Base-by-base conservation (phyloP, 352 stramenopile genomes). In the Globisporangium solare region DNA sequence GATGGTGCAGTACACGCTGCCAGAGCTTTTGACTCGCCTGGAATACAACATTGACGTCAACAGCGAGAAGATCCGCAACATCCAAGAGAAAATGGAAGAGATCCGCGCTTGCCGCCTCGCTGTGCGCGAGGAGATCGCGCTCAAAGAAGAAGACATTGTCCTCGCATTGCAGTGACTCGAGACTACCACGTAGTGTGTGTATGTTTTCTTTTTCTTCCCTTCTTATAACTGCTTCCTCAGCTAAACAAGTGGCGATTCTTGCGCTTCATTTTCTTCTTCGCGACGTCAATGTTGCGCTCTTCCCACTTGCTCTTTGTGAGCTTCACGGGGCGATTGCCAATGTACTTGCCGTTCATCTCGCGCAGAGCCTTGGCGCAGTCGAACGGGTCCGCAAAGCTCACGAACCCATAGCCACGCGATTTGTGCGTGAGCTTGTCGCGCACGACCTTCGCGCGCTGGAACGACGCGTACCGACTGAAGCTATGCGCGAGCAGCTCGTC, bases 271-370 rank as follows among this genome's bases (percentile, higher is more conserved):
- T 97, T 96, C 70, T 95, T 93, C 45, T 73, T 83, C 37, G 94
- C 87, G 12, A 92, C 76, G 63, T 96, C 91, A 41, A 95, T 86
- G 64, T 98, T 95, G 51, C 92, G 84, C 41, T 98, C 94, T 66
- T 98, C 84, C 92, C 92, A 98, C 67, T 97, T 96, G 76, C 89
- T 97, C 51, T 97, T 90, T 66, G 89, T 96, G 32, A 99, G 82
- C 67, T 98, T 96, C 32, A 98, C 97, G 0, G 93, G 95, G 12
- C 95, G 80, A 27, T 92, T 94, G 35, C 91, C 92, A 64, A 98
- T 92, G 79, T 97, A 98, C 63, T 96, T 97, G 56, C 96, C 92
- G 74, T 98, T 97, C 91, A 97, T 98, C 73, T 99, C 94, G 32
- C 95, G 74, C 61, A 98, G 79, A 8, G 95, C 95, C 50, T 94